Evolutionary conservation across 345 rosid species (phyloP).

Genomic region (Odontarrhena argentea): DNA sequence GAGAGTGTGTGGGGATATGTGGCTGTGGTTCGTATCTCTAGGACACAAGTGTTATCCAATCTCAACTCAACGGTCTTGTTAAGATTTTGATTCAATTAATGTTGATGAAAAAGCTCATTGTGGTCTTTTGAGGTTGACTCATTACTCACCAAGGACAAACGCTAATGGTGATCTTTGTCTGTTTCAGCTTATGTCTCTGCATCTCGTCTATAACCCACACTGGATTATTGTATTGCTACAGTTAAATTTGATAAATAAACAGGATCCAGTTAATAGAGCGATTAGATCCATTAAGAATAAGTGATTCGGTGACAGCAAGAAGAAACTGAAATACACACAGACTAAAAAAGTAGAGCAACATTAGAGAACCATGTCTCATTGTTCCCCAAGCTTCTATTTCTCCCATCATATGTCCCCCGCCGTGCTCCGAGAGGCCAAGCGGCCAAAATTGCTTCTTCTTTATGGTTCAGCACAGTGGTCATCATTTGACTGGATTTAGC

Average conservation of each 20-base stretch:
- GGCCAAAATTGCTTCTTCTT: neutral
- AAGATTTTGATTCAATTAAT: conserved; percentile 20
- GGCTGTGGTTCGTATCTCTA: conserved; percentile 41
- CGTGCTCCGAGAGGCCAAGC: neutral
- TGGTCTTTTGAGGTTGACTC: neutral
- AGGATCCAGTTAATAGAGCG: neutral
- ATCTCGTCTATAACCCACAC: neutral
- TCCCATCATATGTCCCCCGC: conserved; percentile 14
- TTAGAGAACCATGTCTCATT: conserved; percentile 15
- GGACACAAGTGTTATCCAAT: conserved; percentile 28
- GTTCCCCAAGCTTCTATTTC: conserved; percentile 4
- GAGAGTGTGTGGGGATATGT: conserved; percentile 26
- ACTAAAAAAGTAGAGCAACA: conserved; percentile 16
- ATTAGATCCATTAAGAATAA: conserved; percentile 3
- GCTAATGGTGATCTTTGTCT: neutral
- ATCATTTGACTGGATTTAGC: neutral
- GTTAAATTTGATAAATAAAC: neutral
- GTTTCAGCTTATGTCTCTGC: conserved; percentile 12
- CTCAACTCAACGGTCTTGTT: conserved; percentile 37
- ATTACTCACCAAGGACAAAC: neutral
- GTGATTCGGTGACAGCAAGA: neutral
- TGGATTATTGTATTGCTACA: neutral
- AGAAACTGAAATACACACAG: conserved; percentile 13
- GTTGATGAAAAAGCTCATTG: neutral
- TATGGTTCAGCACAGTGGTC: neutral